Base-by-base conservation (phyloP, 2,329 filamentous ascomycete species). In the Exophiala bonariae region DNA sequence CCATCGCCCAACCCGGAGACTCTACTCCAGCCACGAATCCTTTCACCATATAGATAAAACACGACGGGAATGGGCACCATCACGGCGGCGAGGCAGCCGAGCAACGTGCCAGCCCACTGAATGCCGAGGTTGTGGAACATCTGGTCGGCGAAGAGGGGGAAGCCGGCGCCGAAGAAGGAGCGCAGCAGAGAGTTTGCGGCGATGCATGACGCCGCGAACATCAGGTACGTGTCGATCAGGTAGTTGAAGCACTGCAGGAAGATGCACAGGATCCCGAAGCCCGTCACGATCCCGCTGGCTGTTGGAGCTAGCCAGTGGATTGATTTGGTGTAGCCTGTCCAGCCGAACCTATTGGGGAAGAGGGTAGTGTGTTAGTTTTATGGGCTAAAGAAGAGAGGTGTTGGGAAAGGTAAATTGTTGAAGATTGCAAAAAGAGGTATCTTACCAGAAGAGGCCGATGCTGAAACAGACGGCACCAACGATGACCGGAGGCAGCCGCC, bases 31-130 rank as follows among this genome's bases (percentile, higher is more conserved):
- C 76, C 71, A 17, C 86, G 76, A 57, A 90, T 85, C 26, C 55
- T 23, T 8, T 65, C 69, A 33, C 86, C 87, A 63, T 87, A 89
- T 57, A 78, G 81, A 70, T 86, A 87, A 66, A 92, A 88, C 7
- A 91, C 64, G 64, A 87, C 85, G 0, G 87, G 86, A 59, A 87
- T 84, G 0, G 87, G 86, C 16, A 89, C 72, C 66, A 86, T 89
- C 10, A 76, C 77, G 2, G 89, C 64, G 0, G 86, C 80, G 3
- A 92, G 72, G 69, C 91, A 91, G 0, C 82, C 88, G 0, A 86
- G 86, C 11, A 91, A 71, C 0, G 80, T 82, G 26, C 77, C 82
- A 1, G 85, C 87, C 87, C 87, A 91, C 68, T 89, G 85, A 44
- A 86, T 83, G 41, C 86, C 85, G 2, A 86, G 72, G 46, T 75